phyloP scores from a whole-genome alignment of 2,329 filamentous ascomycete species.

The Incumbomyces delicatus region DNA sequence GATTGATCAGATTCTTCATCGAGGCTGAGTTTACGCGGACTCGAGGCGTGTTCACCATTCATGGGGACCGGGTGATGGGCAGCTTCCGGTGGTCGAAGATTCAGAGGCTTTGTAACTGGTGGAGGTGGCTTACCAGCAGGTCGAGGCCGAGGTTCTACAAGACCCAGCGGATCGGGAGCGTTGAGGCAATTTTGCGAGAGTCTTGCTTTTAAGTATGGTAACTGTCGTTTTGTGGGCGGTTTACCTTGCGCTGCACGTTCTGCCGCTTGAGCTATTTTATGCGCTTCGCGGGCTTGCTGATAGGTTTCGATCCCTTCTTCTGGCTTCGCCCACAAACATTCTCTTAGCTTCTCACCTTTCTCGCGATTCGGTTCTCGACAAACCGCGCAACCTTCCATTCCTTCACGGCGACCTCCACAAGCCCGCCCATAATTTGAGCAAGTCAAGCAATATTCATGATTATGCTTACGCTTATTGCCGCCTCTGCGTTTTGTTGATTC shows the following conservation, averaged over 20 bases:
- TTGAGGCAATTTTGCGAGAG: not conserved
- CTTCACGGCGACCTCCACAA: conserved; percentile 4
- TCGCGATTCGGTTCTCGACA: conserved; percentile 5
- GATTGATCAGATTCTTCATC: not conserved
- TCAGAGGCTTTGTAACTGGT: not conserved
- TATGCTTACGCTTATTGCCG: conserved; percentile 6
- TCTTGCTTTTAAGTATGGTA: not conserved
- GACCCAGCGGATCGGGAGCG: conserved; percentile 1
- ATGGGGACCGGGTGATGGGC: not conserved
- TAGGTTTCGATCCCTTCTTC: conserved; percentile 4
- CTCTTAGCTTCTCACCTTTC: conserved; percentile 5
- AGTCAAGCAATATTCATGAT: conserved; percentile 6
- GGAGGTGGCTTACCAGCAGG: not conserved
- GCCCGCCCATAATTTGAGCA: conserved; percentile 5
- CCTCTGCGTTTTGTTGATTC: not conserved
- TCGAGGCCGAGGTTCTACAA: not conserved
- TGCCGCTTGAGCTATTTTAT: conserved; percentile 3
- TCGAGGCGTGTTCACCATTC: not conserved
- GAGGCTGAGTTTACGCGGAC: not conserved
- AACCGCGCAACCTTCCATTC: conserved; percentile 1
- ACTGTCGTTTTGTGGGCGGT: not conserved
- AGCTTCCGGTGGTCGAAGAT: not conserved
- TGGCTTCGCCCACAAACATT: conserved; percentile 6
- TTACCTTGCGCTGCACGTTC: not conserved
- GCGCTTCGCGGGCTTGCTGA: conserved; percentile 1